Percentiles rank a stretch among this genome's conserved stretches.
Conservation (phyloP, 1,284 basidiomycete genomes). For the Ganoderma sinense region DNA sequence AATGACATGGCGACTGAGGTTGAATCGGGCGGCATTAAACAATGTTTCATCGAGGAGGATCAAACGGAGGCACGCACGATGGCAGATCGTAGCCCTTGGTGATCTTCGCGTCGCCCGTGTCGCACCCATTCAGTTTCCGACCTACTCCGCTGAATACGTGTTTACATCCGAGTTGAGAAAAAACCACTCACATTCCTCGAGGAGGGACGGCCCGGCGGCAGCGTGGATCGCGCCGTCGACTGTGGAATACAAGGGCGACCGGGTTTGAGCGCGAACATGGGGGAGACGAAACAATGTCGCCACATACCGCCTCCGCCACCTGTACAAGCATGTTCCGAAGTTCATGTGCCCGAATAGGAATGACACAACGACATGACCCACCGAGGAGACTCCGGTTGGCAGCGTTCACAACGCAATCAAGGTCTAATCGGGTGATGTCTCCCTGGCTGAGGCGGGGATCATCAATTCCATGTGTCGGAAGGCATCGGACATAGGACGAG, state of each 20-base stretch:
- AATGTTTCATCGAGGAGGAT: not conserved
- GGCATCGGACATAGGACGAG: not conserved
- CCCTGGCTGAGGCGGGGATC: constrained; percentile 60
- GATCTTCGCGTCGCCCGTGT: constrained; percentile 86
- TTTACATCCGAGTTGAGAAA: constrained; percentile 5
- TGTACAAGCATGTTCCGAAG: constrained; percentile 35
- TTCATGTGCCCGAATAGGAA: constrained; percentile 16
- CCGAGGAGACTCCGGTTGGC: constrained; percentile 84
- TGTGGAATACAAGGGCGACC: constrained; percentile 36
- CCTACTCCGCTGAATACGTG: constrained; percentile 47
- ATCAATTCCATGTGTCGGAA: constrained; percentile 1
- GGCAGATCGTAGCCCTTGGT: constrained; percentile 79
- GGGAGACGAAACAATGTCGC: constrained; percentile 2
- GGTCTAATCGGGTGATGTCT: constrained; percentile 76
- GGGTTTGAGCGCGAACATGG: not conserved
- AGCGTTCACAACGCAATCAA: constrained; percentile 90
- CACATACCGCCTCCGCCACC: constrained; percentile 75
- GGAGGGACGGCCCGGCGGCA: constrained; percentile 80
- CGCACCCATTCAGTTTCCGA: constrained; percentile 74
- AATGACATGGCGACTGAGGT: constrained; percentile 73
- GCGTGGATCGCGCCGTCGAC: constrained; percentile 90
- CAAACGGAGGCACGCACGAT: constrained; percentile 52
- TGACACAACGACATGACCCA: constrained; percentile 37
- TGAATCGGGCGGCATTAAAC: not conserved
- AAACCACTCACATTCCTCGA: constrained; percentile 70